phyloP scores from a whole-genome alignment of 441 rosid genomes.

The Gossypium laxum region DNA sequence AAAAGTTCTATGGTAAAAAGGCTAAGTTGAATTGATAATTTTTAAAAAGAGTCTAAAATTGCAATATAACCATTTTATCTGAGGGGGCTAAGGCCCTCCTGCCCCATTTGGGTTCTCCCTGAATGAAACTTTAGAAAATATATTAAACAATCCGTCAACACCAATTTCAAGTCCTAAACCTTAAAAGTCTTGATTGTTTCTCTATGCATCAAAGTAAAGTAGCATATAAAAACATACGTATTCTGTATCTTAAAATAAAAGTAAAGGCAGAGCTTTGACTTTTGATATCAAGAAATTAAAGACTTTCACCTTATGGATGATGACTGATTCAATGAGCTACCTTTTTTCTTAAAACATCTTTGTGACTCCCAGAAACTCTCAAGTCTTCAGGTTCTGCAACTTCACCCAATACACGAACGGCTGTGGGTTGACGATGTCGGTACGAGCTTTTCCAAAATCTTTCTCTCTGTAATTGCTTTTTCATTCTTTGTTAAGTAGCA shows the following conservation, averaged over 20 bases:
- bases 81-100: too few relatives aligned
- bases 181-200: too few relatives aligned
- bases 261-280: background rate
- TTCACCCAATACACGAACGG: conserved; percentile 3
- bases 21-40: too few relatives aligned
- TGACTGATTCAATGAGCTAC: conserved; percentile 4
- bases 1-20: too few relatives aligned
- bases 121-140: too few relatives aligned
- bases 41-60: too few relatives aligned
- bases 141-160: too few relatives aligned
- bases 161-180: too few relatives aligned
- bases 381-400: background rate
- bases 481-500: background rate
- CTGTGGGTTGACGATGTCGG: conserved; percentile 45
- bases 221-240: too few relatives aligned
- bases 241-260: background rate
- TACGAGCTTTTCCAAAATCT: conserved; percentile 20
- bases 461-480: background rate
- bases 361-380: background rate
- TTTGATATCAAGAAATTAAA: background rate
- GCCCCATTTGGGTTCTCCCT: too few relatives aligned
- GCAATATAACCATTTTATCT: too few relatives aligned
- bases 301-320: background rate
- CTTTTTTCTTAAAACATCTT: background rate
- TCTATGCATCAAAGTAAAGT: too few relatives aligned